phyloP scores from a whole-genome alignment of 2,329 filamentous ascomycete species.

The Talaromyces islandicus region DNA sequence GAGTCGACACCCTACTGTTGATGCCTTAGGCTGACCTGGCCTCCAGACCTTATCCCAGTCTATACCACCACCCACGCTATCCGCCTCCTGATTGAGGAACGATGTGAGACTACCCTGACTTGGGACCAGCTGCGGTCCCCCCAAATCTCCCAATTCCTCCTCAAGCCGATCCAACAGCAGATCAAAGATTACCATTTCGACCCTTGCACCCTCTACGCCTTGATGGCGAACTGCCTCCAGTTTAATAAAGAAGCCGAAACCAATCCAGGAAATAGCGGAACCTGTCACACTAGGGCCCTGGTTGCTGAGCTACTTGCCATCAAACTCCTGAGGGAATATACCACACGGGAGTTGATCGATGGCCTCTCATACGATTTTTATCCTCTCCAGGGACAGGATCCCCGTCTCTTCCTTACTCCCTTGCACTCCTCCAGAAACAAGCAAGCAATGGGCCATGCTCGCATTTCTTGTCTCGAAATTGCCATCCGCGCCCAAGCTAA shows the following conservation, averaged over 20 bases:
- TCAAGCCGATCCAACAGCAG: constrained; percentile 91
- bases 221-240: constrained; percentile 90
- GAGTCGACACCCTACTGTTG: neutral
- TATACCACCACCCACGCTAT: constrained; percentile 90
- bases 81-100: constrained; percentile 72
- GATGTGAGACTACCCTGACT: constrained; percentile 84
- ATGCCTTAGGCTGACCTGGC: neutral
- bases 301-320: constrained; percentile 88
- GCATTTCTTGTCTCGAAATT: constrained; percentile 86
- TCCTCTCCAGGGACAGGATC: constrained; percentile 73
- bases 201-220: constrained; percentile 76
- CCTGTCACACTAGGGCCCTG: constrained; percentile 75
- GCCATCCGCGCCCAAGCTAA: constrained; percentile 91
- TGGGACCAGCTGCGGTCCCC: constrained; percentile 97
- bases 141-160: constrained; percentile 88
- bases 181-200: constrained; percentile 79
- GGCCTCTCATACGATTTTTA: constrained; percentile 93
- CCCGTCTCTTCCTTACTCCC: constrained; percentile 27
- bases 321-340: constrained; percentile 83
- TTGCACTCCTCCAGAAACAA: constrained; percentile 38
- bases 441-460: constrained; percentile 55
- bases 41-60: constrained; percentile 71
- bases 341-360: constrained; percentile 84
- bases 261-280: constrained; percentile 77
- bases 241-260: constrained; percentile 81